These are phyloP conservation scores for Aspergillus japonicus DNA, from an alignment of 2,329 filamentous ascomycete genomes.

Conservation along the genomic window DNA sequence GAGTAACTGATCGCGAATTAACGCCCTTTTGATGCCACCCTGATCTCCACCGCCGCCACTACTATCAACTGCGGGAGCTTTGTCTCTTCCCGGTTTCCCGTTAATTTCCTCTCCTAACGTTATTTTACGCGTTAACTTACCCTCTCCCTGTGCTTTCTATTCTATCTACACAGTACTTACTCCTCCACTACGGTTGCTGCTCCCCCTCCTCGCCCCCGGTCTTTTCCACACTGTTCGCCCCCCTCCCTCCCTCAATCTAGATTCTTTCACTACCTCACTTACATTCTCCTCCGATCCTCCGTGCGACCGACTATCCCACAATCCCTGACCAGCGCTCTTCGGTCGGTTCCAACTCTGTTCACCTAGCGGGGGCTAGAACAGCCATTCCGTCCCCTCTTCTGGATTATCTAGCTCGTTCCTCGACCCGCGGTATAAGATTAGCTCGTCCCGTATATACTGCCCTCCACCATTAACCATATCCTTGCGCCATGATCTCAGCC, in stretches of 20 bases:
- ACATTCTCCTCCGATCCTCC: background rate
- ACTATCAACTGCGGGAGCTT: background rate
- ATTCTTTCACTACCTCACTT: conserved; percentile 3
- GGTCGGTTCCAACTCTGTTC: conserved; percentile 4
- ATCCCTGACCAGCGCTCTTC: background rate
- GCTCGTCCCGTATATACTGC: conserved; percentile 2
- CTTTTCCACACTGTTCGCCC: conserved; percentile 2
- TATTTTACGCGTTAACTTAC: background rate
- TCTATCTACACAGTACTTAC: background rate
- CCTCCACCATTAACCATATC: background rate
- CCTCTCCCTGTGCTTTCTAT: background rate
- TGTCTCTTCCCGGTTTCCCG: background rate
- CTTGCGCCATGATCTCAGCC: conserved; percentile 1
- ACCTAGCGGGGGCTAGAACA: background rate
- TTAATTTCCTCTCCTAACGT: background rate
- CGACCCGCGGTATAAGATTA: background rate
- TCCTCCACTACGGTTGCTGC: background rate
- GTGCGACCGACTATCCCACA: conserved; percentile 4
- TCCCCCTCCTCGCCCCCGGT: background rate
- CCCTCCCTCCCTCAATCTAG: background rate
- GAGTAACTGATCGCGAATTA: background rate
- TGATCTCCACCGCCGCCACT: background rate
- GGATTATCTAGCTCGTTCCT: background rate
- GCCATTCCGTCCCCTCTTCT: background rate
- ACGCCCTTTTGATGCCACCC: background rate